phyloP scores from a whole-genome alignment of 1,284 basidiomycete species.

The Cutaneotrichosporon sp. region DNA sequence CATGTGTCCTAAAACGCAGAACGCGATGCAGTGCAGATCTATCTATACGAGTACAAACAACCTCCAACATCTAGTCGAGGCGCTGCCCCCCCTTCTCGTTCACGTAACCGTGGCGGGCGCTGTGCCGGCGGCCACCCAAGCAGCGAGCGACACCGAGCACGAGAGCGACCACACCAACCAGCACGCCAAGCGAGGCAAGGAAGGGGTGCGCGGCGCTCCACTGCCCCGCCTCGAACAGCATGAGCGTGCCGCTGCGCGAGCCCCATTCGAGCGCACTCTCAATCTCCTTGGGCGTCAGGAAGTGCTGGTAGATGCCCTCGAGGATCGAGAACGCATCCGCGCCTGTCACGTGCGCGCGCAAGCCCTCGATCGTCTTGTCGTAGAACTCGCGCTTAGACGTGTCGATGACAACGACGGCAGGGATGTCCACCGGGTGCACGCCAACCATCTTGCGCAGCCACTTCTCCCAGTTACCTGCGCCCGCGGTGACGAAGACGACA shows the following conservation, averaged over 20 bases:
- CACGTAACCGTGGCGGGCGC: conserved; percentile 17
- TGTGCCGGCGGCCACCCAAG: conserved; percentile 30
- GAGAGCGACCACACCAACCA: conserved; percentile 37
- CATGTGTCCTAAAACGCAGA: no score
- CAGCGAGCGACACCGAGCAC: conserved; percentile 41
- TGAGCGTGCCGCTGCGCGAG: background rate
- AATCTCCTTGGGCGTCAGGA: conserved; percentile 58
- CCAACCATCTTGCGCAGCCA: conserved; percentile 89
- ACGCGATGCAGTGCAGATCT: background rate
- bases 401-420: conserved; percentile 72
- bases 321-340: conserved; percentile 68
- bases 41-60: background rate
- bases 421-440: conserved; percentile 56
- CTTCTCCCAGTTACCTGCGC: conserved; percentile 71
- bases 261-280: conserved; percentile 21
- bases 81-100: conserved; percentile 24
- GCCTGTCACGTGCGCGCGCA: conserved; percentile 62
- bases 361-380: conserved; percentile 68
- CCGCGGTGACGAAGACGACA: conserved; percentile 84
- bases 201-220: conserved; percentile 47
- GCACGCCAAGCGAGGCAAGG: conserved; percentile 38
- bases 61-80: conserved; percentile 11
- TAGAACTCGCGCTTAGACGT: conserved; percentile 56
- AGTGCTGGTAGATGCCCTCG: conserved; percentile 65
- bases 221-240: conserved; percentile 4